phyloP scores from a whole-genome alignment of 2,329 filamentous ascomycete genomes.

The Colletotrichum nymphaeae region DNA sequence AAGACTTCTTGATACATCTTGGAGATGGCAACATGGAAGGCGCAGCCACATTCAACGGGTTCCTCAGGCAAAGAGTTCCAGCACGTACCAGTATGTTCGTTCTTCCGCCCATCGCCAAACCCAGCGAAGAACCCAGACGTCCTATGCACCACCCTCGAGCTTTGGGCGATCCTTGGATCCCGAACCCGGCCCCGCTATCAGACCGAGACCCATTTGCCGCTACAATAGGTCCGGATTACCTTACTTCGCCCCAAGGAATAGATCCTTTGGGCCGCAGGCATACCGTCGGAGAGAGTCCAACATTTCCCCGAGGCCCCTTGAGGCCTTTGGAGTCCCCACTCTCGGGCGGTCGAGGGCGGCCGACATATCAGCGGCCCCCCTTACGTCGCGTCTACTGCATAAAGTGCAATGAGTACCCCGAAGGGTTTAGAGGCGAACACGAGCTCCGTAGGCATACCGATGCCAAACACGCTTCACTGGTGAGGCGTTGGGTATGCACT shows the following conservation, averaged over 20 bases:
- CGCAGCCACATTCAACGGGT: slow-evolving; percentile 21
- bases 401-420: slow-evolving; percentile 83
- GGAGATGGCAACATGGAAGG: slow-evolving; percentile 57
- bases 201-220: slow-evolving; percentile 44
- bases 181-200: slow-evolving; percentile 37
- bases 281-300: slow-evolving; percentile 59
- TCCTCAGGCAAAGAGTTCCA: slow-evolving; percentile 27
- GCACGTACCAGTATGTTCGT: slow-evolving; percentile 43
- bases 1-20: slow-evolving; percentile 62
- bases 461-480: slow-evolving; percentile 66
- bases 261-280: slow-evolving; percentile 52
- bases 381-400: slow-evolving; percentile 81
- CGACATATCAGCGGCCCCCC: slow-evolving; percentile 64
- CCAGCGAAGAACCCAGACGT: slow-evolving; percentile 48
- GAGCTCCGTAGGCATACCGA: slow-evolving; percentile 79
- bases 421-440: slow-evolving; percentile 91
- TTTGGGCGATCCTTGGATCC: slow-evolving; percentile 51
- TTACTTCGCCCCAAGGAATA: slow-evolving; percentile 46
- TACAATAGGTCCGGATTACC: slow-evolving; percentile 41
- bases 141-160: slow-evolving; percentile 53
- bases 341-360: slow-evolving; percentile 50
- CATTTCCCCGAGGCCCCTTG: slow-evolving; percentile 51
- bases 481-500: slow-evolving; percentile 67
- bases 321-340: slow-evolving; percentile 56
- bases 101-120: slow-evolving; percentile 46